These are phyloP conservation scores for Serendipita sp. DNA, from an alignment of 768 basidiomycete genomes.

Conservation along the genomic window DNA sequence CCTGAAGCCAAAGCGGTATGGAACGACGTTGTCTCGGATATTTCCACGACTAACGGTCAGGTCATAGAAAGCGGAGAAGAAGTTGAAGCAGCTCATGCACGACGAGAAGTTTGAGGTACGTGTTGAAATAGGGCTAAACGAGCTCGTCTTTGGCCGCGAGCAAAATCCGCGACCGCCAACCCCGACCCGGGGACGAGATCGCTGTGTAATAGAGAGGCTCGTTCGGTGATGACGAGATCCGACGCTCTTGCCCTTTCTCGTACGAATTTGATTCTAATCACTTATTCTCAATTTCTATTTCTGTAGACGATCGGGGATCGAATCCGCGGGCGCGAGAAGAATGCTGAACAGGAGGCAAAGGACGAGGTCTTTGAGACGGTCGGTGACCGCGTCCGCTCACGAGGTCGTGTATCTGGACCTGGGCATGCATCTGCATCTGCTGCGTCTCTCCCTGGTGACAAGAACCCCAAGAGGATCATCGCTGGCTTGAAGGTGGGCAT, in stretches of 20 bases:
- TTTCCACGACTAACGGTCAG: not conserved
- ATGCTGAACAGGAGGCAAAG: constrained; percentile 7
- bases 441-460: constrained; percentile 5
- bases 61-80: constrained; percentile 3
- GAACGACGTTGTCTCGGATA: not conserved
- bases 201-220: too few species aligned
- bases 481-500: constrained; percentile 5
- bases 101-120: constrained; percentile 9
- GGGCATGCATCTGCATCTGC: not conserved
- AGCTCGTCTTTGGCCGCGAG: too few species aligned
- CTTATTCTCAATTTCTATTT: not conserved
- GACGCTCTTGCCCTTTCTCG: too few species aligned
- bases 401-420: not conserved
- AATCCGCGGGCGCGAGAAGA: constrained; percentile 5
- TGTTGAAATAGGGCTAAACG: not conserved
- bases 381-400: constrained; percentile 8
- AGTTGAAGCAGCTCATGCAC: constrained; percentile 6
- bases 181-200: too few species aligned
- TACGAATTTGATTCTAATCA: too few species aligned
- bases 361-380: constrained; percentile 8
- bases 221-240: not conserved
- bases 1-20: constrained; percentile 6
- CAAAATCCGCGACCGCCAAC: too few species aligned
- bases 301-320: constrained; percentile 7
- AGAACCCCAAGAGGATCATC: constrained; percentile 7